Base-by-base conservation (phyloP, 495 filamentous ascomycete species). In the Penicillium pulvis region DNA sequence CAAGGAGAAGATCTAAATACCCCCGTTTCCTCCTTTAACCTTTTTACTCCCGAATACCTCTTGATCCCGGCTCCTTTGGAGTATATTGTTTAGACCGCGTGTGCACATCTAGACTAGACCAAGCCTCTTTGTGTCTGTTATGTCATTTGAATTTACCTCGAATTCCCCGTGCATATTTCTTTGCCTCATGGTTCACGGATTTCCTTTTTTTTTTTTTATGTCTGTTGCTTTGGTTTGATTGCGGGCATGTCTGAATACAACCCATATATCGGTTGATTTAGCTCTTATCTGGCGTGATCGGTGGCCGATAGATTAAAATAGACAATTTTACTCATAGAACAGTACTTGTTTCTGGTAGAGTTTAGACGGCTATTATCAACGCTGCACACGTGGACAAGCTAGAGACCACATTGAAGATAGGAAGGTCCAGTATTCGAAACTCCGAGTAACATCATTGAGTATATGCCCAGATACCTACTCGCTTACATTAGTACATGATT, bases 271-370 rank as follows among this genome's bases (percentile, higher is more conserved):
- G 41, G 36, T 46, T 28, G 61, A 59, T 63, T 42, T 33, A 57
- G 20, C 41, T 68, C 46, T 57, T 58, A 62, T 52, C 58, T 59
- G 46, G 51, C 42, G 50, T 52, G 26, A 56, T 64, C 48, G 56
- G 41, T 64, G 39, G 28, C 61, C 60, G 17, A 59, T 68, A 63
- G 59, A 68, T 61, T 68, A 68, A 63, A 68, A 63, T 68, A 63
- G 55, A 66, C 33, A 35, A 56, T 48, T 41, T 56, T 35, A 7
- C 23, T 28, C 20, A 20, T 1, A 42, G 14, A 41, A 30, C 2
- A 48, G 11, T 26, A 47, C 14, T 28, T 47, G 8, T 11, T 45
- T 8, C 12, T 6, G 14, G 39, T 42, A 42, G 10, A 20, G 1
- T 17, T n/a, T 20, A 23, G 20, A 23, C 20, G 20, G 20, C 1